phyloP scores from a whole-genome alignment of 1,284 basidiomycete species.

The Cryptococcus sp. region DNA sequence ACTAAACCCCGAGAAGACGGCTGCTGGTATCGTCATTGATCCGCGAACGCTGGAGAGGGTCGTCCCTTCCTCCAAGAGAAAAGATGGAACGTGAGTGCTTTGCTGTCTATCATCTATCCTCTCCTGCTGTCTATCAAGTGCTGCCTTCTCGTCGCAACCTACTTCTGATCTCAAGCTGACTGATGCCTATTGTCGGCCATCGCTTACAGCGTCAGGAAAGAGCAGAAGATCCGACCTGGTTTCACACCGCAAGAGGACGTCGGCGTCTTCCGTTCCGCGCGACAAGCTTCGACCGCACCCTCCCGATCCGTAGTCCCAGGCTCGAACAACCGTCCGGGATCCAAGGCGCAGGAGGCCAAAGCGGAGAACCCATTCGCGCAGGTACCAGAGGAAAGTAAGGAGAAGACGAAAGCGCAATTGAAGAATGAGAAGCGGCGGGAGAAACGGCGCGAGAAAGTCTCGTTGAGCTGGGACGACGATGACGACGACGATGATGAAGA shows the following conservation, averaged over 20 bases:
- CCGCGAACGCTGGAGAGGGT: conserved; percentile 81
- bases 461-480: conserved; percentile 34
- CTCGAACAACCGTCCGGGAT: conserved; percentile 11
- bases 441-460: conserved; percentile 26
- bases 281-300: conserved; percentile 64
- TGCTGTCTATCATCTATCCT: background rate
- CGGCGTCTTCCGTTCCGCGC: conserved; percentile 73
- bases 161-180: background rate
- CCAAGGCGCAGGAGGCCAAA: conserved; percentile 28
- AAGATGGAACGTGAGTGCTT: conserved; percentile 81
- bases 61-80: conserved; percentile 76
- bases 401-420: conserved; percentile 61
- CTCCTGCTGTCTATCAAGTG: background rate
- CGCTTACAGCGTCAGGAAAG: conserved; percentile 71
- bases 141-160: background rate
- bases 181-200: background rate
- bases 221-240: conserved; percentile 86
- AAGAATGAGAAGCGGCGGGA: conserved; percentile 67
- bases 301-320: conserved; percentile 35
- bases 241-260: conserved; percentile 95
- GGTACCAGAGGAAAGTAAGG: conserved; percentile 7
- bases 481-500: conserved; percentile 33
- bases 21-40: conserved; percentile 79
- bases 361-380: conserved; percentile 30
- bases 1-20: conserved; percentile 67